Conservation (phyloP, 1,139 yeast species). For the Yamadazyma songkhlaensis region DNA sequence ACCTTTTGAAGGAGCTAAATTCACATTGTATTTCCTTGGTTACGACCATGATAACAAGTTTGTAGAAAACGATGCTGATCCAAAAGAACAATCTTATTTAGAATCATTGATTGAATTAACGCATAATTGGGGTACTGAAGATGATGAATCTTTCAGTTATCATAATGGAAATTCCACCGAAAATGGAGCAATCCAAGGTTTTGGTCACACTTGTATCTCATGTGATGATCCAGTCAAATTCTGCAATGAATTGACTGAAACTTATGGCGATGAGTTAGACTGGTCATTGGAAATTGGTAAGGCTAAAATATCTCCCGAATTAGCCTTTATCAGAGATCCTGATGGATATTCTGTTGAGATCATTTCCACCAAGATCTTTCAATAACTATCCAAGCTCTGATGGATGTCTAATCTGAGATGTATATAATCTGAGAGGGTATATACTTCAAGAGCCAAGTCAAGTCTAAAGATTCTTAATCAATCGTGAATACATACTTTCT, state of each 20-base stretch:
- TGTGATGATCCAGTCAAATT: conserved; percentile 61
- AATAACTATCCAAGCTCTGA: background rate
- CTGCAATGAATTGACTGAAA: conserved; percentile 48
- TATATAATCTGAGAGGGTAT: too few species aligned
- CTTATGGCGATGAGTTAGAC: conserved; percentile 29
- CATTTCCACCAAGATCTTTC: conserved; percentile 20
- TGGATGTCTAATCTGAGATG: too few species aligned
- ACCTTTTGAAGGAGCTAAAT: conserved; percentile 66
- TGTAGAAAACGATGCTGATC: conserved; percentile 31
- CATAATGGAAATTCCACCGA: conserved; percentile 73
- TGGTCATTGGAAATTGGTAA: conserved; percentile 55
- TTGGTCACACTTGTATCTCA: conserved; percentile 82
- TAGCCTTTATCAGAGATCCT: conserved; percentile 85
- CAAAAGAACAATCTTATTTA: conserved; percentile 26
- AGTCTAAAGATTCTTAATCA: too few species aligned
- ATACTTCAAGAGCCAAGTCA: too few species aligned
- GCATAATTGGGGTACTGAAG: conserved; percentile 93
- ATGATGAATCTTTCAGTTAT: conserved; percentile 67
- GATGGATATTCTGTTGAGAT: conserved; percentile 87
- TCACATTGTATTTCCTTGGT: conserved; percentile 82
- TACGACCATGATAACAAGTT: conserved; percentile 48
- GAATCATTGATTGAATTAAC: conserved; percentile 85
- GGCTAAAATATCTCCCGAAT: conserved; percentile 32
- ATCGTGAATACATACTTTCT: too few species aligned
- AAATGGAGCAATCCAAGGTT: conserved; percentile 69